phyloP scores from a whole-genome alignment of 116 monocot genomes.

The Posidonia oceanica region DNA sequence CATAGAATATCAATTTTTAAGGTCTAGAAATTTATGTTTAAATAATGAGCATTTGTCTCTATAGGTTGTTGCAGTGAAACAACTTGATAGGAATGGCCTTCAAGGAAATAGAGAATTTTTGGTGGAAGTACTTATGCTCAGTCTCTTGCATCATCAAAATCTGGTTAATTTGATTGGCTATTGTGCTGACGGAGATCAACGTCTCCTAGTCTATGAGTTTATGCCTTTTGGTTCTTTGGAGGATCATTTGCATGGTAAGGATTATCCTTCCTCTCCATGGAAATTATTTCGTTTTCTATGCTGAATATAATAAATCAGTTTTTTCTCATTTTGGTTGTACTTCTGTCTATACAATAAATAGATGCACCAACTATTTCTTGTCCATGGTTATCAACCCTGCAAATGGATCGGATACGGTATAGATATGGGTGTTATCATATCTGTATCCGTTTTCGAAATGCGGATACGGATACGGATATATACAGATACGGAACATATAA shows the following conservation, averaged over 20 bases:
- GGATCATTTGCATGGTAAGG: slow-evolving; percentile 47
- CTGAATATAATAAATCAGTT: neutral
- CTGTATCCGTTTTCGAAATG: too few relatives aligned
- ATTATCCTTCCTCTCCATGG: neutral
- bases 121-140: slow-evolving; percentile 72
- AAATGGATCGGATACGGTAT: too few relatives aligned
- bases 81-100: slow-evolving; percentile 54
- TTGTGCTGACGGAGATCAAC: slow-evolving; percentile 66
- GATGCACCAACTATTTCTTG: too few relatives aligned
- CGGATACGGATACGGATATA: too few relatives aligned
- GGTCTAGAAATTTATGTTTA: too few relatives aligned
- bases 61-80: slow-evolving; percentile 58
- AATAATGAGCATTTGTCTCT: neutral
- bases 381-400: too few relatives aligned
- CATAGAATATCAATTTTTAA: neutral
- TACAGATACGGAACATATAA: too few relatives aligned
- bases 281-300: neutral
- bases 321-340: neutral
- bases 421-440: too few relatives aligned
- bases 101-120: slow-evolving; percentile 72
- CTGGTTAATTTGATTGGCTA: slow-evolving; percentile 60
- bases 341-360: neutral
- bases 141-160: slow-evolving; percentile 58
- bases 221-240: slow-evolving; percentile 52
- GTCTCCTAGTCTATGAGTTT: slow-evolving; percentile 54